phyloP scores from a whole-genome alignment of 139 green algal genomes.

The Chlorokybus atmophyticus region DNA sequence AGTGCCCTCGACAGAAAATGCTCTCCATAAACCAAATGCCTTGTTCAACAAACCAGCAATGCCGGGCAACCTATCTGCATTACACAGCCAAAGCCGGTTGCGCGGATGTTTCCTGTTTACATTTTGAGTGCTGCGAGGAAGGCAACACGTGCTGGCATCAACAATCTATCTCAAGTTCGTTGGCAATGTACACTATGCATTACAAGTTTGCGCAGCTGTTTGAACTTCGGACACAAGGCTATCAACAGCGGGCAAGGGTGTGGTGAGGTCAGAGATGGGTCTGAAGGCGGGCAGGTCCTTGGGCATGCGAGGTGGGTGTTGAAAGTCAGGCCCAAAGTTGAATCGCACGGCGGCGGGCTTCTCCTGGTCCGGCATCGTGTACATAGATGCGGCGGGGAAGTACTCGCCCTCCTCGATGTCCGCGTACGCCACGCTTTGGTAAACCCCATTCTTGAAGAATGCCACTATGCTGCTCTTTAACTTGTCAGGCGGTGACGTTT shows the following conservation, averaged over 20 bases:
- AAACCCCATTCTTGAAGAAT: conserved; percentile 24
- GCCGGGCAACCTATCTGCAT: no score
- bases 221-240: no score
- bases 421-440: conserved; percentile 15
- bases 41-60: no score
- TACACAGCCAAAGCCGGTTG: no score
- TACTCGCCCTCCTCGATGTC: conserved; percentile 18
- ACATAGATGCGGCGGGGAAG: conserved; percentile 25
- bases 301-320: background rate
- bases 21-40: no score
- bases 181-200: no score
- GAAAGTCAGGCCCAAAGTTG: conserved; percentile 28
- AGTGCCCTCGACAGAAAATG: no score
- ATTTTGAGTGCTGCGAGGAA: no score
- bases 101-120: no score
- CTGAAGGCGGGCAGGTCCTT: background rate
- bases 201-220: no score
- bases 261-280: background rate
- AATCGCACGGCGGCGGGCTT: conserved; percentile 19
- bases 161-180: no score
- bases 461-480: conserved; percentile 9
- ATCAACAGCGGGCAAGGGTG: background rate
- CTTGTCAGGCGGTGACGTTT: background rate
- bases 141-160: no score
- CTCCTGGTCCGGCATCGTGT: conserved; percentile 14